A percentile compares a stretch with the other conserved stretches of the same genome.
Conservation (phyloP, 1,284 basidiomycete species). For the Microbotryomycetes sp. region DNA sequence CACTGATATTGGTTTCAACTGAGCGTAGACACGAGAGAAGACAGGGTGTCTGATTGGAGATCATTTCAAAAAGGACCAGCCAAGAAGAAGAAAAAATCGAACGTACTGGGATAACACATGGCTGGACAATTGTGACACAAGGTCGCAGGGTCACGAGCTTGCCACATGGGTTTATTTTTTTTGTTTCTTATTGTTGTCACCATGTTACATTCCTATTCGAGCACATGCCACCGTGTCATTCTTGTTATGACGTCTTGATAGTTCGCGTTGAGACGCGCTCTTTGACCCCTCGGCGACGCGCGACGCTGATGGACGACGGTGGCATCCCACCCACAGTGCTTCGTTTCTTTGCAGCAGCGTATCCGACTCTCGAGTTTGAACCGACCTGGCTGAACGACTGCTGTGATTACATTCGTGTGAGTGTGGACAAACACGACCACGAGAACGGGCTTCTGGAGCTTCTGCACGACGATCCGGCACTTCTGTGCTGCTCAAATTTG, state of each 20-base stretch:
- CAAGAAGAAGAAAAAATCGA: constrained; percentile 77
- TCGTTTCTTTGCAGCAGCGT: constrained; percentile 25
- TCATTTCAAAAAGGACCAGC: constrained; percentile 46
- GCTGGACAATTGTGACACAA: background rate
- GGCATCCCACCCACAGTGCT: constrained; percentile 9
- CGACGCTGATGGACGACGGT: background rate
- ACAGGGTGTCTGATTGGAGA: constrained; percentile 36
- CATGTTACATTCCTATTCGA: no score
- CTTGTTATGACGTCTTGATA: background rate
- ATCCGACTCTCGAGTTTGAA: constrained; percentile 33
- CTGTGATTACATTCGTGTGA: constrained; percentile 29
- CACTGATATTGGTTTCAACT: background rate
- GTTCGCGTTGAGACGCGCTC: background rate
- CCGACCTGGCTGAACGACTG: constrained; percentile 31
- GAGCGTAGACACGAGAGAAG: constrained; percentile 31
- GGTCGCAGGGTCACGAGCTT: background rate
- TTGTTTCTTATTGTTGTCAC: no score
- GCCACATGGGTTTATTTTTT: no score
- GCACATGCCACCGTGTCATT: no score
- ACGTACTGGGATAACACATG: constrained; percentile 21
- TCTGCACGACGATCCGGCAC: no score
- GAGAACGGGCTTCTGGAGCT: no score
- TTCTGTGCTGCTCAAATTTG: no score
- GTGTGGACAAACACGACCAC: constrained; percentile 1
- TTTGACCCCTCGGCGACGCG: background rate